These are phyloP conservation scores for Geotrichum macrosporum DNA, from an alignment of 1,139 yeast species.

Conservation along the genomic window DNA sequence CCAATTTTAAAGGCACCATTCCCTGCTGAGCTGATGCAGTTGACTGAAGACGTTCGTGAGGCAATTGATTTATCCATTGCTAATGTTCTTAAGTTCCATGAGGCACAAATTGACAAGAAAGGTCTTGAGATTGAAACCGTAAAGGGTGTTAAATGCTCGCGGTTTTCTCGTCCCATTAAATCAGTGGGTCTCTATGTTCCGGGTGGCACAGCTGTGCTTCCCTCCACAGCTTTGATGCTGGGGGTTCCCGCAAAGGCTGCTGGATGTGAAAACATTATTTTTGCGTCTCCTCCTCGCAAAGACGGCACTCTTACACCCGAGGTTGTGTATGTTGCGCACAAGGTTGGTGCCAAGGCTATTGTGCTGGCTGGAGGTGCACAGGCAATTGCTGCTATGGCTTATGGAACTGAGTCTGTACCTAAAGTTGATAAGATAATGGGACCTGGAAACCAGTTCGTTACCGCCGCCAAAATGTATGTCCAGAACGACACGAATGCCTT, in stretches of 20 bases:
- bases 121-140: conserved; percentile 80
- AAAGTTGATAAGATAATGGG: conserved; percentile 97
- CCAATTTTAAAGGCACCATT: conserved; percentile 88
- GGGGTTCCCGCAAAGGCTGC: conserved; percentile 99
- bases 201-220: conserved; percentile 97
- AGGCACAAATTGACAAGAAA: conserved; percentile 66
- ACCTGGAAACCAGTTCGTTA: conserved; percentile 98
- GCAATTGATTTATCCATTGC: conserved; percentile 87
- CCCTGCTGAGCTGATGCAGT: conserved; percentile 67
- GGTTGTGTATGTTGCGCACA: conserved; percentile 95
- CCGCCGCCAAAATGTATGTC: conserved; percentile 97
- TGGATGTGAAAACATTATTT: conserved; percentile 85
- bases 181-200: conserved; percentile 94
- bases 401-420: conserved; percentile 87
- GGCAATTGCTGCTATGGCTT: conserved; percentile 98
- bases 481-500: conserved; percentile 93
- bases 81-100: conserved; percentile 88
- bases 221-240: conserved; percentile 95
- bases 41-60: conserved; percentile 69
- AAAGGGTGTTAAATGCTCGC: conserved; percentile 89
- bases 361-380: conserved; percentile 99
- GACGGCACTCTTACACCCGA: conserved; percentile 95
- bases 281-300: conserved; percentile 96
- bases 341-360: conserved; percentile 84
- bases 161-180: conserved; percentile 93